Conservation (phyloP, 352 stramenopile genomes). For the Phytophthora litchii region DNA sequence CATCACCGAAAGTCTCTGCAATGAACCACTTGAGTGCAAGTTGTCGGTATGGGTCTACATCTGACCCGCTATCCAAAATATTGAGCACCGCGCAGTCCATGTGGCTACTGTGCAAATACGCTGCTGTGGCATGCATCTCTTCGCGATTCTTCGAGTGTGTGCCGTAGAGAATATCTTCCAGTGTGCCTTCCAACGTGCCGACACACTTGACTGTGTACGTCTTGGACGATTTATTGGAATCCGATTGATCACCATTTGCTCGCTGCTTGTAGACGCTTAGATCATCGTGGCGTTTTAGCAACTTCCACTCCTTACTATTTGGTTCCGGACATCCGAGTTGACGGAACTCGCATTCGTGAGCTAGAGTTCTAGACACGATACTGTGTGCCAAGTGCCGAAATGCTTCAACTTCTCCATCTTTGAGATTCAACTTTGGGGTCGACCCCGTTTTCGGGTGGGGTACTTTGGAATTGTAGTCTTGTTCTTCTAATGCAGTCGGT, state of each 20-base stretch:
- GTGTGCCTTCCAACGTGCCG: constrained; percentile 45
- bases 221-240: constrained; percentile 7
- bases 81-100: constrained; percentile 55
- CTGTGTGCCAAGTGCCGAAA: constrained; percentile 42
- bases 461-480: constrained; percentile 14
- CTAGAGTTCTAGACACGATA: constrained; percentile 48
- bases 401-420: constrained; percentile 27
- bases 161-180: constrained; percentile 66
- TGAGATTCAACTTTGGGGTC: constrained; percentile 29
- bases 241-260: background rate
- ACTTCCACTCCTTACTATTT: constrained; percentile 35
- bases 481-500: constrained; percentile 17
- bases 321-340: constrained; percentile 29
- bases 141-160: constrained; percentile 45
- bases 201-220: constrained; percentile 47
- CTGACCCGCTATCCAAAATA: constrained; percentile 38
- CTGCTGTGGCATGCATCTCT: constrained; percentile 45
- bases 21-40: constrained; percentile 64
- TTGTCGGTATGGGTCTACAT: constrained; percentile 53
- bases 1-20: constrained; percentile 40
- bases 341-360: constrained; percentile 46
- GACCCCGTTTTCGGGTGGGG: background rate
- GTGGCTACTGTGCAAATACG: constrained; percentile 37
- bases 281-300: constrained; percentile 41
- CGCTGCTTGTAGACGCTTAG: constrained; percentile 33